These are phyloP conservation scores for Conticribra weissflogii DNA, from an alignment of 108 stramenopile genomes.

Conservation along the genomic window DNA sequence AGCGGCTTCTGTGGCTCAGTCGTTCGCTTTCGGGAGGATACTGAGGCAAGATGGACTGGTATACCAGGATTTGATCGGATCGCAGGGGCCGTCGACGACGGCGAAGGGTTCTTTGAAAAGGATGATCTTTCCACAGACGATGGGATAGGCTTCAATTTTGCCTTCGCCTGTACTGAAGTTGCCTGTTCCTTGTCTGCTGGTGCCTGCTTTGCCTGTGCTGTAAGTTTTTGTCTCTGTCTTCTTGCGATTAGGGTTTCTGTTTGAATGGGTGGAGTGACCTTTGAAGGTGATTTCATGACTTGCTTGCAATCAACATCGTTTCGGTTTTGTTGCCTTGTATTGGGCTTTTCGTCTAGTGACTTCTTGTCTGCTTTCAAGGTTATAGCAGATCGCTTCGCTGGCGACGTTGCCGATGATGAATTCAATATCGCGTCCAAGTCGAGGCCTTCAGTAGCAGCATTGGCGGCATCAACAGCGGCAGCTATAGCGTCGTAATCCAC, in stretches of 20 bases:
- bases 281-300: constrained; percentile 5
- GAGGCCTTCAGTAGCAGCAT: constrained; percentile 67
- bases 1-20: constrained; percentile 11
- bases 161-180: too few species aligned
- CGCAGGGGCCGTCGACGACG: too few species aligned
- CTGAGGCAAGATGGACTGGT: too few species aligned
- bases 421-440: constrained; percentile 54
- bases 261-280: constrained; percentile 4
- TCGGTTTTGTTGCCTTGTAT: constrained; percentile 4
- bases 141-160: too few species aligned
- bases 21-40: constrained; percentile 2
- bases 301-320: not conserved
- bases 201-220: too few species aligned
- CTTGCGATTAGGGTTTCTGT: not conserved
- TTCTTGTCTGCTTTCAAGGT: not conserved
- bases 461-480: constrained; percentile 77
- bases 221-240: too few species aligned
- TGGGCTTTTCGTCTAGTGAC: too few species aligned
- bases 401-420: constrained; percentile 14
- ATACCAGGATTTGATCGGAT: too few species aligned
- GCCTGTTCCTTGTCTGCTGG: too few species aligned
- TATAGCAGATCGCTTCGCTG: not conserved
- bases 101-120: too few species aligned
- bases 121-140: too few species aligned
- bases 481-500: constrained; percentile 83